A percentile compares a stretch with the other conserved stretches of the same genome.
Conservation (phyloP, 2,329 filamentous ascomycete genomes). For the Bipolaris victoriae region DNA sequence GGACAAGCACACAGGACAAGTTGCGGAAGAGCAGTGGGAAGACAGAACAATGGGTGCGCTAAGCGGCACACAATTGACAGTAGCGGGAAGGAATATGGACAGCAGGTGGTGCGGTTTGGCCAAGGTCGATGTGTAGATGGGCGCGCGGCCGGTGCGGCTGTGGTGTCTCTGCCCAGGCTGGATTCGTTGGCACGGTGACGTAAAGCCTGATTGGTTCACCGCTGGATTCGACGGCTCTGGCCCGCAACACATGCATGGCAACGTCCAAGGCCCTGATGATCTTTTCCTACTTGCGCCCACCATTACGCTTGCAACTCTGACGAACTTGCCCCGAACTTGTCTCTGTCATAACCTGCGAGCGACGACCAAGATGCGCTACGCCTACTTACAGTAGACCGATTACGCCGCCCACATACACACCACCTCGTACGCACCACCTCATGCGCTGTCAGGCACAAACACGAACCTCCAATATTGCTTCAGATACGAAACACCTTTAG, state of each 20-base stretch:
- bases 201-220: conserved; percentile 7
- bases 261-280: conserved; percentile 12
- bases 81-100: not conserved
- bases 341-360: not conserved
- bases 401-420: not conserved
- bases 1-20: not conserved
- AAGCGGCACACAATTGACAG: not conserved
- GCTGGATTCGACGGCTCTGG: not conserved
- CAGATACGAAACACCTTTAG: conserved; percentile 41
- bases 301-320: not conserved
- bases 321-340: not conserved
- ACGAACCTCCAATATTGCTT: conserved; percentile 27
- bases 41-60: not conserved
- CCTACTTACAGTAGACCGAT: not conserved
- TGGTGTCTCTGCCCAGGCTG: conserved; percentile 10
- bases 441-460: not conserved
- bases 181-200: conserved; percentile 16
- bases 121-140: conserved; percentile 15
- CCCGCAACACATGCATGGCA: not conserved
- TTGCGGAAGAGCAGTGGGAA: not conserved
- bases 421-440: too few species aligned
- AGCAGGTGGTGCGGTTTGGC: not conserved
- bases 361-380: not conserved
- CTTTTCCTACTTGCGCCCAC: conserved; percentile 6
- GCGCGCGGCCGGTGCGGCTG: conserved; percentile 12